phyloP scores from a whole-genome alignment of 345 rosid genomes.

The Syzygium aqueum region DNA sequence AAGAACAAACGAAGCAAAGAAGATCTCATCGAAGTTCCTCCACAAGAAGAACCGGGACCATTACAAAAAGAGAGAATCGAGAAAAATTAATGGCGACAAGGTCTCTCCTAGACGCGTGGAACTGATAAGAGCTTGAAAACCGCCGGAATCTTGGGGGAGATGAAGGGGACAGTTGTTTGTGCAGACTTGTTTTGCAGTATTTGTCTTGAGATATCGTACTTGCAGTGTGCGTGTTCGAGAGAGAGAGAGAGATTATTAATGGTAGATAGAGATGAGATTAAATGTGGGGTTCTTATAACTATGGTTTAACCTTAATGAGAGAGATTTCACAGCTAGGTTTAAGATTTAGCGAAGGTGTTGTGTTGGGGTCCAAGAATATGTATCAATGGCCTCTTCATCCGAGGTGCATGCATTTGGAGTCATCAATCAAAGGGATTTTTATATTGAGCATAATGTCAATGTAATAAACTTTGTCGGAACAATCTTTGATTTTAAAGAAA shows the following conservation, averaged over 20 bases:
- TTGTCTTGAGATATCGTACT: neutral
- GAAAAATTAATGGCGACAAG: neutral
- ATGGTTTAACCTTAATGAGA: neutral
- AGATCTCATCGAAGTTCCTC: neutral
- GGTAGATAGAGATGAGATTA: neutral
- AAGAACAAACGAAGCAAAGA: neutral
- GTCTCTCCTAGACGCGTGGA: neutral
- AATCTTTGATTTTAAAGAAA: neutral
- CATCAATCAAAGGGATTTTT: neutral
- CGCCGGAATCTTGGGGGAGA: neutral
- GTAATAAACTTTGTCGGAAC: neutral
- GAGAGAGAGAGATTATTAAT: neutral
- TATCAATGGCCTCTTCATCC: neutral
- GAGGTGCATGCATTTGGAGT: neutral
- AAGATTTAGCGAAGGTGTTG: neutral
- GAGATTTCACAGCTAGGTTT: neutral
- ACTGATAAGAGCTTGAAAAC: neutral
- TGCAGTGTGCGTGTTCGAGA: neutral
- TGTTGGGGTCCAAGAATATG: neutral
- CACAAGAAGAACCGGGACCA: neutral
- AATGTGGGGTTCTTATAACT: neutral
- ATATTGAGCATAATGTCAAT: neutral
- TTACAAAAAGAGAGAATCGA: neutral
- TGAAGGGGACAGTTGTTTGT: neutral
- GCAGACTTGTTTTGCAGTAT: neutral